Conservation (phyloP, 2,329 filamentous ascomycete species). For the Cladobotryum mycophilum region DNA sequence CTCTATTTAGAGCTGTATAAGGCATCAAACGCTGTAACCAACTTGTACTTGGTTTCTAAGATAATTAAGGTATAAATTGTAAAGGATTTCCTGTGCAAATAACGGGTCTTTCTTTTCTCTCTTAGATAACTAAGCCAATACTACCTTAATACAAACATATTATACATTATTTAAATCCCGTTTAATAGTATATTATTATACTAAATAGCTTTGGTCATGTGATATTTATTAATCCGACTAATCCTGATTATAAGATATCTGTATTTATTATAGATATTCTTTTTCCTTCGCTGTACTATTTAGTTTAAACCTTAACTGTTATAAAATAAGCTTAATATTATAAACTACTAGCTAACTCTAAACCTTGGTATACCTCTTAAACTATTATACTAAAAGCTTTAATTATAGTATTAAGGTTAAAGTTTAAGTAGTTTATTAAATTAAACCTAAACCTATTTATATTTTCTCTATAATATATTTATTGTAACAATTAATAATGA, state of each 20-base stretch:
- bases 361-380: too few relatives aligned
- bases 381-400: too few relatives aligned
- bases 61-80: not conserved
- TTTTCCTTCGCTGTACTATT: not conserved
- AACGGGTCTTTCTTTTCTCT: not conserved
- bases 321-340: too few relatives aligned
- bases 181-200: not conserved
- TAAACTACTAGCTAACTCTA: too few relatives aligned
- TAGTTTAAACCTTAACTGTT: not conserved
- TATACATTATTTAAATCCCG: too few relatives aligned
- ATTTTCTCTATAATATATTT: too few relatives aligned
- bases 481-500: too few relatives aligned
- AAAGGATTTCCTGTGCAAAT: not conserved
- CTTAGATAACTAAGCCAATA: too few relatives aligned
- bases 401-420: too few relatives aligned
- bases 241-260: not conserved
- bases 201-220: not conserved
- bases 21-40: not conserved
- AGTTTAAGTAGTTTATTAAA: too few relatives aligned
- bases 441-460: too few relatives aligned
- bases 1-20: not conserved
- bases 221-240: not conserved
- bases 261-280: not conserved
- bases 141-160: not conserved
- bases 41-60: not conserved